Evolutionary conservation across 169 alveolate genomes (phyloP).

Genomic region (Eimeria nieschulzi): DNA sequence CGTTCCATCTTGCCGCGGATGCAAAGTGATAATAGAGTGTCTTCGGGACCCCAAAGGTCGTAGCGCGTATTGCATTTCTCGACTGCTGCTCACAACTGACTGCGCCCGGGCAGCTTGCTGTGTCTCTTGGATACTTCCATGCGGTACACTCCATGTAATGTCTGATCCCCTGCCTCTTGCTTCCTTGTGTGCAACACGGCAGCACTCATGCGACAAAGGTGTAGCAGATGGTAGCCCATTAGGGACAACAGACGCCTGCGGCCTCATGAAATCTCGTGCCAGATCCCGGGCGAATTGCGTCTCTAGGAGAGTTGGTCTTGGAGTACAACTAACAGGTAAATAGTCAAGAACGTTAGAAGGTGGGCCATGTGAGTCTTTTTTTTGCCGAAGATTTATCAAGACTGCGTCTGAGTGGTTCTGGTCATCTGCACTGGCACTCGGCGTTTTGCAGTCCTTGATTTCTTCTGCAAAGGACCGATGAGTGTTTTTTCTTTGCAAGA

Average conservation of each 20-base stretch:
- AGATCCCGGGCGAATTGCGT: constrained; percentile 54
- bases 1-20: constrained; percentile 24
- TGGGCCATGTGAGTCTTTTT: not conserved
- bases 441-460: not conserved
- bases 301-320: constrained; percentile 52
- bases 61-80: not conserved
- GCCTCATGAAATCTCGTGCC: constrained; percentile 45
- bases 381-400: not conserved
- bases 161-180: not conserved
- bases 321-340: not conserved
- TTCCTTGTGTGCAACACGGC: constrained; percentile 12
- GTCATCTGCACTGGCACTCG: not conserved
- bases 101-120: not conserved
- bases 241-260: not conserved
- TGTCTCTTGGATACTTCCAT: not conserved
- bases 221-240: not conserved
- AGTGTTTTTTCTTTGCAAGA: not conserved
- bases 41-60: constrained; percentile 4
- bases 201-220: not conserved
- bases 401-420: not conserved
- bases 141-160: not conserved
- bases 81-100: not conserved
- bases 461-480: not conserved
- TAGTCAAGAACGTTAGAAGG: not conserved
- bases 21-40: constrained; percentile 52